Evolutionary conservation across 306 rosid species (phyloP).

Genomic region (Quercus engelmannii): DNA sequence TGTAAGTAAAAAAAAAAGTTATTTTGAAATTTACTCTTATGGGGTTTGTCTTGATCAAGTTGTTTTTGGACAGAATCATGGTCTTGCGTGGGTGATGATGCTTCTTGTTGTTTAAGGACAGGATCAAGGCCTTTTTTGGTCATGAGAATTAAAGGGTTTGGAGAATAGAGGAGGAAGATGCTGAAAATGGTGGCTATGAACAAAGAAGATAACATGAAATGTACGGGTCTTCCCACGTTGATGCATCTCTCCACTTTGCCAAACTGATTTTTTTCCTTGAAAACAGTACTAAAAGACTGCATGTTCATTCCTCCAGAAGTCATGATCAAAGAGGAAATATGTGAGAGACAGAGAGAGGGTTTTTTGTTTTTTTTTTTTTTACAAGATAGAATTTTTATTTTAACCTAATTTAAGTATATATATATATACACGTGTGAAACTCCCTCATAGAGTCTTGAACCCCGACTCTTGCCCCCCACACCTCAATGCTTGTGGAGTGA

Average conservation of each 20-base stretch:
- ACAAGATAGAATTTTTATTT: too few species aligned
- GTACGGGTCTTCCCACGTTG: conserved; percentile 25
- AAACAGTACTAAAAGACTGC: conserved; percentile 25
- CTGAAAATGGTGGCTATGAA: conserved; percentile 39
- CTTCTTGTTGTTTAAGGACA: background rate
- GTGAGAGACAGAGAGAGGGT: background rate
- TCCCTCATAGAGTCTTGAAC: too few species aligned
- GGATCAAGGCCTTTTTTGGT: conserved; percentile 28
- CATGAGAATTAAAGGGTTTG: conserved; percentile 33
- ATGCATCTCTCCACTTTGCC: conserved; percentile 41
- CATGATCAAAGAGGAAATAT: background rate
- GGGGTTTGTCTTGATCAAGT: conserved; percentile 17
- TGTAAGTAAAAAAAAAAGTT: background rate
- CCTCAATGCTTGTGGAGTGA: too few species aligned
- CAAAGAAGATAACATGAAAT: conserved; percentile 44
- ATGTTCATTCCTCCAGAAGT: conserved; percentile 27
- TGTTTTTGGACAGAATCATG: conserved; percentile 7
- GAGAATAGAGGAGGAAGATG: conserved; percentile 42
- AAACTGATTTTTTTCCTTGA: conserved; percentile 27
- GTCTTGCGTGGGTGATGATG: background rate
- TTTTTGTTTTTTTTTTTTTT: too few species aligned
- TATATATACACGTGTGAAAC: too few species aligned
- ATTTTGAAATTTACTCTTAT: conserved; percentile 32
- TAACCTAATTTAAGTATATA: too few species aligned
- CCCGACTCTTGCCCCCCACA: too few species aligned